phyloP scores from a whole-genome alignment of 2,329 filamentous ascomycete genomes.

The Aspergillus spinulosporus region DNA sequence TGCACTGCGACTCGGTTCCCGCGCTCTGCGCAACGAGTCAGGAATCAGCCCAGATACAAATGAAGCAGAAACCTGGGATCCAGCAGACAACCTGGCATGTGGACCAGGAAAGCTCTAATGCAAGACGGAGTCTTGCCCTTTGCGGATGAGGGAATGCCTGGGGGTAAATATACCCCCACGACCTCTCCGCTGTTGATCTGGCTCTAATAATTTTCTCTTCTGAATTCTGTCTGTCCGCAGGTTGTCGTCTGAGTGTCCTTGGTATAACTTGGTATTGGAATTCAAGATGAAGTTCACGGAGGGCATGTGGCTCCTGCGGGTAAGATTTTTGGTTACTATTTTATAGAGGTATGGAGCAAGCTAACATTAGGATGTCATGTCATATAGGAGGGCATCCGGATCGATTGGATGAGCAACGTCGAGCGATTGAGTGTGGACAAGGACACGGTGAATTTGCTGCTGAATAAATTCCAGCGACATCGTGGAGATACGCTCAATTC shows the following conservation, averaged over 20 bases:
- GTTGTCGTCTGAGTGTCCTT: too few relatives aligned
- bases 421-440: constrained; percentile 35
- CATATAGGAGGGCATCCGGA: constrained; percentile 36
- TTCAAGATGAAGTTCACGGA: constrained; percentile 45
- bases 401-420: constrained; percentile 47
- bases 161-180: constrained; percentile 5
- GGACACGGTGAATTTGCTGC: constrained; percentile 36
- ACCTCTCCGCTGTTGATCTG: not conserved
- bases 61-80: not conserved
- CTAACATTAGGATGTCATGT: not conserved
- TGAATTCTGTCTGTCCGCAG: too few relatives aligned
- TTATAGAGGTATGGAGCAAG: not conserved
- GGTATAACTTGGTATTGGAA: not conserved
- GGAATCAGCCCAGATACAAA: not conserved
- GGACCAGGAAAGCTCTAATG: not conserved
- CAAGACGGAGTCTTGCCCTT: constrained; percentile 16
- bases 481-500: constrained; percentile 44
- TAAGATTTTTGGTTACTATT: constrained; percentile 15
- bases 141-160: constrained; percentile 4
- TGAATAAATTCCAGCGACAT: constrained; percentile 40
- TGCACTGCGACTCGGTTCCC: not conserved
- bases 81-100: constrained; percentile 5
- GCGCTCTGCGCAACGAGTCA: not conserved
- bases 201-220: not conserved
- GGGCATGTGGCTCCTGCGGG: constrained; percentile 42